Conservation (phyloP, 202 grass and related monocot genomes). For the Bolboschoenoplectus hybrid region DNA sequence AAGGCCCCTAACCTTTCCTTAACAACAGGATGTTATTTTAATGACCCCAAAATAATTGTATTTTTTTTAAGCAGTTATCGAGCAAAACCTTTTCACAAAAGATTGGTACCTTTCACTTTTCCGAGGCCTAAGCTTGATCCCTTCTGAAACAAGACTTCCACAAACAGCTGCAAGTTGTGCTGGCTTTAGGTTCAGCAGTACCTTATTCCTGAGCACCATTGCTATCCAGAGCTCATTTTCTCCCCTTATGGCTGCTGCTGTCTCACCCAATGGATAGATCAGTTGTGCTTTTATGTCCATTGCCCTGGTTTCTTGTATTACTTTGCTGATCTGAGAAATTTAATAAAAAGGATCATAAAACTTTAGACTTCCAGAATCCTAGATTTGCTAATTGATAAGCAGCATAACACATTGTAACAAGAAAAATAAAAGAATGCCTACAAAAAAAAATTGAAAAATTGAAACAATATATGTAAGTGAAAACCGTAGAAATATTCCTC, state of each 20-base stretch:
- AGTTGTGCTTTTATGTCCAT: conserved; percentile 86
- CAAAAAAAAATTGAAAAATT: neutral
- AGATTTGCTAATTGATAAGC: conserved; percentile 12
- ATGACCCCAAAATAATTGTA: conserved; percentile 14
- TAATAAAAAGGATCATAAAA: conserved; percentile 34
- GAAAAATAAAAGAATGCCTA: neutral
- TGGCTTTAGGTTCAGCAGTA: conserved; percentile 85
- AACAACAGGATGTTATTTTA: neutral
- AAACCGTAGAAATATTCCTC: neutral
- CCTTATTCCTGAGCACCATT: conserved; percentile 87
- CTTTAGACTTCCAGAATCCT: neutral
- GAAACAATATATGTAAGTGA: neutral
- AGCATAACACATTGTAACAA: neutral
- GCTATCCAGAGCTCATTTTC: conserved; percentile 98
- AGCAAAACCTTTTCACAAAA: conserved; percentile 23
- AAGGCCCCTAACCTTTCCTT: neutral
- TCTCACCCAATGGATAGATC: conserved; percentile 96
- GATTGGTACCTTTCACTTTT: conserved; percentile 74
- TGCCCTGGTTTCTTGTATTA: conserved; percentile 93
- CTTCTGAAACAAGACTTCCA: conserved; percentile 98
- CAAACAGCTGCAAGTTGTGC: conserved; percentile 88
- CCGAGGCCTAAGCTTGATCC: conserved; percentile 91
- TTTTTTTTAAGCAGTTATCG: neutral
- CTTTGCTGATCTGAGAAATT: conserved; percentile 78
- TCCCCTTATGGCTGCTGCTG: conserved; percentile 84